Percentiles rank a stretch among this genome's conserved stretches.
These are phyloP conservation scores for Aureobasidium mangrovei DNA, from an alignment of 2,329 filamentous ascomycete species.

Conservation along the genomic window DNA sequence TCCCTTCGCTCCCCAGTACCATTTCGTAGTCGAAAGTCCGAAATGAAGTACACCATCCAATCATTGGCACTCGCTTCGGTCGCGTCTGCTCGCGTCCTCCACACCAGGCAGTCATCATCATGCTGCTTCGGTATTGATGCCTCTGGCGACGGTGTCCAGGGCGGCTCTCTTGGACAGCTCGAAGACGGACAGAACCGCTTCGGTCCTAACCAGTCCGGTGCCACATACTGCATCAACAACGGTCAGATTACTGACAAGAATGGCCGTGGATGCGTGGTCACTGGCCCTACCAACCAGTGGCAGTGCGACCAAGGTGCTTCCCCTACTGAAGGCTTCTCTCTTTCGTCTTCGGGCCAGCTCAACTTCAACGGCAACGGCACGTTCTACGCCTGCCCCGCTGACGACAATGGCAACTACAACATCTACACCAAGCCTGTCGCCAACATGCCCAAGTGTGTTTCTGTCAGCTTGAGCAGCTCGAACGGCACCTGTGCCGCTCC, in stretches of 20 bases:
- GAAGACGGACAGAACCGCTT: slow-evolving; percentile 51
- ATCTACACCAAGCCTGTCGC: slow-evolving; percentile 19
- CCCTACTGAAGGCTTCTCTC: slow-evolving; percentile 44
- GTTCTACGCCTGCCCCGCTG: slow-evolving; percentile 53
- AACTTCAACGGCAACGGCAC: slow-evolving; percentile 40
- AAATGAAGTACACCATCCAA: slow-evolving; percentile 11
- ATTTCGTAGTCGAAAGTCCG: slow-evolving; percentile 1
- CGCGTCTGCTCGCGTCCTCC: slow-evolving; percentile 5
- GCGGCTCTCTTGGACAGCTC: slow-evolving; percentile 48
- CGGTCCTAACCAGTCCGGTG: slow-evolving; percentile 28
- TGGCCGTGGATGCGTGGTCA: slow-evolving; percentile 53
- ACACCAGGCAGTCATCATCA: slow-evolving; percentile 5
- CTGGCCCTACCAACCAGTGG: slow-evolving; percentile 45
- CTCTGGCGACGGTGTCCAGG: slow-evolving; percentile 20
- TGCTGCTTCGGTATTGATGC: background rate
- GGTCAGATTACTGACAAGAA: slow-evolving; percentile 45
- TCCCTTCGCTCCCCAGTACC: slow-evolving; percentile 1
- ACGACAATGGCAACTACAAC: slow-evolving; percentile 40
- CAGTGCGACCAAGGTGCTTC: slow-evolving; percentile 46
- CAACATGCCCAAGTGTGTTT: slow-evolving; percentile 9
- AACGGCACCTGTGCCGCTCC: slow-evolving; percentile 17
- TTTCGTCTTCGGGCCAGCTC: slow-evolving; percentile 43
- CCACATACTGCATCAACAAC: slow-evolving; percentile 45
- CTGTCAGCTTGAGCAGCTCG: background rate
- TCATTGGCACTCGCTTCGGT: slow-evolving; percentile 2